Evolutionary conservation across 768 basidiomycete genomes (phyloP).

Genomic region (Agrocybe chaxingu): DNA sequence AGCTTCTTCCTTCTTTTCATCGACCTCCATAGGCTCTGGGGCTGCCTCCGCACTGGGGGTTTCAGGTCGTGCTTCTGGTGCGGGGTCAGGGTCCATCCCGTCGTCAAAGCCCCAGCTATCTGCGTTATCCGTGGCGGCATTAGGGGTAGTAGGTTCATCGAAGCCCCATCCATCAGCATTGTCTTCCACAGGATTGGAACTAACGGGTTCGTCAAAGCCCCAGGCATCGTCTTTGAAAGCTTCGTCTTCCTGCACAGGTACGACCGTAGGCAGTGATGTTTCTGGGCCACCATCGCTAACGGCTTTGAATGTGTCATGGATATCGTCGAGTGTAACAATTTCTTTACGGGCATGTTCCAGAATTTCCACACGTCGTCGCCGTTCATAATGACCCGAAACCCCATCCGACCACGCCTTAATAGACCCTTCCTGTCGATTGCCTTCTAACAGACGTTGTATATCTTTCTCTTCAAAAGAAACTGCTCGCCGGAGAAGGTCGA

Average conservation of each 20-base stretch:
- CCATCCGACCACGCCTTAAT: constrained; percentile 70
- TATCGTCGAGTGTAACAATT: constrained; percentile 41
- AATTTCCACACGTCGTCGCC: constrained; percentile 62
- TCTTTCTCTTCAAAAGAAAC: constrained; percentile 64
- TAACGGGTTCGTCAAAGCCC: constrained; percentile 27
- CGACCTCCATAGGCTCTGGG: constrained; percentile 4
- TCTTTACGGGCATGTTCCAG: constrained; percentile 59
- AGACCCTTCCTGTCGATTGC: constrained; percentile 42
- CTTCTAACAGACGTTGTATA: constrained; percentile 47
- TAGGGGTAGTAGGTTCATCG: constrained; percentile 9
- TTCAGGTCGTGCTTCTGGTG: constrained; percentile 7
- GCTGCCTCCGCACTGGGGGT: constrained; percentile 1
- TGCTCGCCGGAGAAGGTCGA: constrained; percentile 53
- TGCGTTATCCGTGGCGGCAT: constrained; percentile 21
- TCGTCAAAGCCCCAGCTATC: constrained; percentile 57
- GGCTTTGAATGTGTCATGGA: constrained; percentile 37
- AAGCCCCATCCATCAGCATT: constrained; percentile 28
- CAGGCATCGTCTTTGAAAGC: constrained; percentile 35
- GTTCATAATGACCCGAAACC: constrained; percentile 75
- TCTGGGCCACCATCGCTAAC: constrained; percentile 32
- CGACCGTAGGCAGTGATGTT: constrained; percentile 25
- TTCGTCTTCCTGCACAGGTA: constrained; percentile 26
- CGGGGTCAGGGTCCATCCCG: constrained; percentile 24
- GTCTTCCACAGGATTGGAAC: constrained; percentile 23
- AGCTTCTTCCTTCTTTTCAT: constrained; percentile 3